Percentiles rank a stretch among this genome's conserved stretches.
phyloP scores from a whole-genome alignment of 1,139 yeast genomes.

The Nakaseomyces delphensis region DNA sequence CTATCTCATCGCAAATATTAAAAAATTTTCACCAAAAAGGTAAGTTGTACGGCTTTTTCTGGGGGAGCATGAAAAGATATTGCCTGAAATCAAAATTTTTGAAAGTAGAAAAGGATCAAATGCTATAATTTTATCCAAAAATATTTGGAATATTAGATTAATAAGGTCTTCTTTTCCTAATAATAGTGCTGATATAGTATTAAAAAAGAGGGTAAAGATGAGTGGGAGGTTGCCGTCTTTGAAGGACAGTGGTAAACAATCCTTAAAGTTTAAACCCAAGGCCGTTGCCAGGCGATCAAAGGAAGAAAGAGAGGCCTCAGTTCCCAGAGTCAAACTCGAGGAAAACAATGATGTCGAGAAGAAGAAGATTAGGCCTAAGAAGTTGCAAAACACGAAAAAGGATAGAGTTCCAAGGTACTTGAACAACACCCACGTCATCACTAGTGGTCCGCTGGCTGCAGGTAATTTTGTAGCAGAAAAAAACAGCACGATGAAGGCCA shows the following conservation, averaged over 20 bases:
- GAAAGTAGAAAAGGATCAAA: too few relatives aligned
- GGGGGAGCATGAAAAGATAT: background rate
- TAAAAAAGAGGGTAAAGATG: constrained; percentile 10
- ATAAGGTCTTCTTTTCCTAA: too few relatives aligned
- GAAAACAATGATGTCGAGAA: constrained; percentile 20
- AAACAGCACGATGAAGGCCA: constrained; percentile 17
- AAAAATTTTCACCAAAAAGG: background rate
- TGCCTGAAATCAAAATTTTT: background rate
- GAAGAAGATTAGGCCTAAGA: constrained; percentile 31
- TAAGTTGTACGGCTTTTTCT: background rate
- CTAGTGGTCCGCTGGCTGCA: constrained; percentile 64
- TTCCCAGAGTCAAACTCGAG: constrained; percentile 47
- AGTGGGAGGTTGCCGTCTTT: constrained; percentile 31
- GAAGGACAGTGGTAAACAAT: constrained; percentile 36
- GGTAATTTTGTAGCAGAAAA: constrained; percentile 43
- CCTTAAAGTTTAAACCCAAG: constrained; percentile 69
- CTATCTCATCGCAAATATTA: background rate
- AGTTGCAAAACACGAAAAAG: constrained; percentile 30
- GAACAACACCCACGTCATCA: constrained; percentile 59
- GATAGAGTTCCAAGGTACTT: constrained; percentile 39
- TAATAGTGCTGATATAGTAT: background rate
- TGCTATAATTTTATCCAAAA: too few relatives aligned
- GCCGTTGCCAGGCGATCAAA: constrained; percentile 72
- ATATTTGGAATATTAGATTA: too few relatives aligned
- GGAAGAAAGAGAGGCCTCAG: constrained; percentile 73